Evolutionary conservation across 2,329 filamentous ascomycete genomes (phyloP), one percentile per base, ranked within the genome.

Genomic region (Aspergillus sp.): DNA sequence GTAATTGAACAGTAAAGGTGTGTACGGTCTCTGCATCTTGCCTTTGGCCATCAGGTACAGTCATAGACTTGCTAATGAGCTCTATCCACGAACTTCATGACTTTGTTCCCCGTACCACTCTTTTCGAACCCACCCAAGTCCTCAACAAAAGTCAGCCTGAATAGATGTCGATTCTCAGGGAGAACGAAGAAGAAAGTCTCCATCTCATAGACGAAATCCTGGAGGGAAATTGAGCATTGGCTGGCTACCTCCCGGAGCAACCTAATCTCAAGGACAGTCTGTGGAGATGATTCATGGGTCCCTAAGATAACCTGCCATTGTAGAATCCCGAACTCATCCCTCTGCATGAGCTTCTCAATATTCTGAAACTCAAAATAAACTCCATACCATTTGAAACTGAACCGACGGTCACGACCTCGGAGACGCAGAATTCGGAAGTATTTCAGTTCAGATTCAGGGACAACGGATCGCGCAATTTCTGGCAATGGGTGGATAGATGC

Each of bases 301-400:
- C 49, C 54, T 6, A 80, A 49, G 2, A 81, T 71, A 1, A 80
- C 63, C 58, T 82, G 79, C 77, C 78, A 81, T 45, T 81, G 75
- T 0, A 81, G 54, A 2, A 81, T 55, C 0, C 72, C 72, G 4
- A 59, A 71, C 6, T 36, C 53, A 2, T 68, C 57, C 0, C 20
- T 49, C 10, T 69, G 63, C 52, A 76, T 66, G 0, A 75, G 11
- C 0, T 59, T 46, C 0, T 65, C 49, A 0, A 81, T 36, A 0
- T 60, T 68, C 0, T 67, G 60, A 24, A 81, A 77, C 1, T 79
- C 73, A 14, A 77, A 69, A 26, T 80, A 78, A 4, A 66, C 65
- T 0, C 71, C 77, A 22, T 73, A 74, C 73, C 77, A 79, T 6
- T 74, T 65, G 58, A 82, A 82, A 55, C 79, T 81, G 56, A 79